phyloP scores from a whole-genome alignment of 2,329 filamentous ascomycete species.

The Ascochyta viciae-villosae region DNA sequence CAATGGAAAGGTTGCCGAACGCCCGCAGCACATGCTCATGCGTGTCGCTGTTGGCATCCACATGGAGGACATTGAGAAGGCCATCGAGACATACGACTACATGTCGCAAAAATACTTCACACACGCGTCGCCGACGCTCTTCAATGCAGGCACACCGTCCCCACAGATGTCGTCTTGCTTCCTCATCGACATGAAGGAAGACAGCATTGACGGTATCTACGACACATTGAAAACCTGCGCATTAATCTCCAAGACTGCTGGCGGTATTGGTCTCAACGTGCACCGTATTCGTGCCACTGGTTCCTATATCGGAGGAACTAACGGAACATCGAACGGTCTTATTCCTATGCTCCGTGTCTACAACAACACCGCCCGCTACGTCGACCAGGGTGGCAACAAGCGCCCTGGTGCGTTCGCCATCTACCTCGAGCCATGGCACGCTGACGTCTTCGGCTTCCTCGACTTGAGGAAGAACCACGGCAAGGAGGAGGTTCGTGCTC shows the following conservation, averaged over 20 bases:
- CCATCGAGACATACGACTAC: constrained; percentile 96
- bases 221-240: constrained; percentile 99
- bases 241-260: constrained; percentile 99
- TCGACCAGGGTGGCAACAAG: constrained; percentile 99
- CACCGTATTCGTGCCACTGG: constrained; percentile 97
- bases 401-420: constrained; percentile 97
- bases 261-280: constrained; percentile 94
- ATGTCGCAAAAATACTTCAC: constrained; percentile 99
- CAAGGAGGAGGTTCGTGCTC: constrained; percentile 96
- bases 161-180: constrained; percentile 98
- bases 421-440: constrained; percentile 98
- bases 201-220: constrained; percentile 99
- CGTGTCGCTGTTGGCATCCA: constrained; percentile 97
- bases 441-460: constrained; percentile 95
- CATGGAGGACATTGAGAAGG: constrained; percentile 91
- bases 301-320: constrained; percentile 97
- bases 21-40: constrained; percentile 99
- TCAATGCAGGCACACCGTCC: constrained; percentile 95
- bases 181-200: constrained; percentile 98
- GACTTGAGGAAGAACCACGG: constrained; percentile 99
- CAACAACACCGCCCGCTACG: constrained; percentile 99
- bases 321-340: constrained; percentile 96
- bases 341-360: constrained; percentile 98
- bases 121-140: constrained; percentile 95
- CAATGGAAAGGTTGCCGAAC: constrained; percentile 93